A percentile compares a stretch with the other conserved stretches of the same genome.
Evolutionary conservation across 2,329 filamentous ascomycete genomes (phyloP).

Genomic region (Fusarium illudens): DNA sequence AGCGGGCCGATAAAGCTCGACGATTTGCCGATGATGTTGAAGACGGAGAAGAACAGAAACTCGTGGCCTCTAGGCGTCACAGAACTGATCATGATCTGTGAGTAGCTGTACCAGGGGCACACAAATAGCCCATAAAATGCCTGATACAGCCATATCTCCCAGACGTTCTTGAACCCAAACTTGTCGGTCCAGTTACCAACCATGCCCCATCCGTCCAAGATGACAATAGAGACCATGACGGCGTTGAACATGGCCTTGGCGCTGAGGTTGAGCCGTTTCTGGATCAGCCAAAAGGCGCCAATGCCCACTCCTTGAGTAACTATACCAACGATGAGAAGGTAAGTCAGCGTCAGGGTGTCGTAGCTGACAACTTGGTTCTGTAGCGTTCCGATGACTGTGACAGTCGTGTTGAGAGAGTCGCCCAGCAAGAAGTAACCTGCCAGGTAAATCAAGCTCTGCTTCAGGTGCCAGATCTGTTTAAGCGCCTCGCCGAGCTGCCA

Average conservation of each 20-base stretch:
- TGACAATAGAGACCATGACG: conserved; percentile 67
- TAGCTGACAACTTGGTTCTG: conserved; percentile 73
- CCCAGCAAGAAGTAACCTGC: conserved; percentile 73
- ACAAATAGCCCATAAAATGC: conserved; percentile 71
- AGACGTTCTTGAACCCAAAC: conserved; percentile 56
- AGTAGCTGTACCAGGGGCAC: conserved; percentile 76
- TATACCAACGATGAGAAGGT: conserved; percentile 72
- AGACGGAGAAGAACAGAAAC: conserved; percentile 75
- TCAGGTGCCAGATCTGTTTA: conserved; percentile 68
- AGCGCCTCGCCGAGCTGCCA: conserved; percentile 68
- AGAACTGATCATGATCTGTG: conserved; percentile 75
- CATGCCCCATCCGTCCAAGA: conserved; percentile 63
- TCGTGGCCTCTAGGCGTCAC: conserved; percentile 74
- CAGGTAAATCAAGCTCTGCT: conserved; percentile 72
- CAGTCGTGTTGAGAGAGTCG: conserved; percentile 75
- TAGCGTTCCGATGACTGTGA: conserved; percentile 71
- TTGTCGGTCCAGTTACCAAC: conserved; percentile 56
- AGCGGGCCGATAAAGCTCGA: conserved; percentile 73
- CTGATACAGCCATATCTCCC: conserved; percentile 58
- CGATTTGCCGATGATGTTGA: conserved; percentile 74
- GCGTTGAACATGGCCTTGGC: conserved; percentile 76
- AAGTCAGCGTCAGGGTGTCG: conserved; percentile 70
- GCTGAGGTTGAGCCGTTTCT: conserved; percentile 65
- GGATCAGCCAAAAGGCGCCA: conserved; percentile 67
- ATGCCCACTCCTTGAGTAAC: conserved; percentile 70